Conservation (phyloP, 1,284 basidiomycete species). For the Vanrija sp. region DNA sequence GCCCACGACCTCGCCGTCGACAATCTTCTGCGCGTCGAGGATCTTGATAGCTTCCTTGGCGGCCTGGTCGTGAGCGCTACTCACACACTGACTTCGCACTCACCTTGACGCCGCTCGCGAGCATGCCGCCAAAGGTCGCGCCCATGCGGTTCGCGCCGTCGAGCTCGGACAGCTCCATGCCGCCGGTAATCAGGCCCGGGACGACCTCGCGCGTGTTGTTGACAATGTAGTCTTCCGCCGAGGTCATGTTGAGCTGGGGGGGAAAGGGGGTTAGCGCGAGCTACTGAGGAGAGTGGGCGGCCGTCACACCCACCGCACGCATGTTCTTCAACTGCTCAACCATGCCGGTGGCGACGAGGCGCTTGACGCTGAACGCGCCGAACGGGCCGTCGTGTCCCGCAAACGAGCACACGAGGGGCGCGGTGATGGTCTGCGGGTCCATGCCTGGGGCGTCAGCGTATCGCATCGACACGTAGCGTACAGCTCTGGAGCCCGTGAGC, state of each 20-base stretch:
- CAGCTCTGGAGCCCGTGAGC: constrained; percentile 56
- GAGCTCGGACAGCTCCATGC: constrained; percentile 54
- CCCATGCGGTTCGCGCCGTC: constrained; percentile 79
- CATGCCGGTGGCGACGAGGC: constrained; percentile 70
- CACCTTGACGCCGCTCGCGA: neutral
- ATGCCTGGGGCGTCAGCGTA: neutral
- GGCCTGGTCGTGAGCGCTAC: constrained; percentile 57
- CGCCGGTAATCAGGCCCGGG: constrained; percentile 69
- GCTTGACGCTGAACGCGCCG: constrained; percentile 80
- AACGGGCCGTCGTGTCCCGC: constrained; percentile 69
- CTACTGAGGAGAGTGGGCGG: too few relatives aligned
- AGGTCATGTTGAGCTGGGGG: constrained; percentile 59
- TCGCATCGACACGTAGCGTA: neutral
- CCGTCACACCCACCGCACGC: constrained; percentile 48
- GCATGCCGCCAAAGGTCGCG: constrained; percentile 40
- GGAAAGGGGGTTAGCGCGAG: too few relatives aligned
- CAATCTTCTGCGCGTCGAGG: constrained; percentile 59
- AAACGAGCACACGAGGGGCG: constrained; percentile 59
- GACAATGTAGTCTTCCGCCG: constrained; percentile 70
- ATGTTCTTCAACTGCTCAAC: constrained; percentile 76
- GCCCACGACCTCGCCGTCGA: constrained; percentile 59
- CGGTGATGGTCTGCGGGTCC: constrained; percentile 69
- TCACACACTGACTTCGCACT: constrained; percentile 48
- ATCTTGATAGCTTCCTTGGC: constrained; percentile 68
- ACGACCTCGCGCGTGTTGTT: constrained; percentile 70